Percentiles rank a stretch among this genome's conserved stretches.
Conservation (phyloP, 176 grass and related monocot genomes). For the Cenchrus americanus region DNA sequence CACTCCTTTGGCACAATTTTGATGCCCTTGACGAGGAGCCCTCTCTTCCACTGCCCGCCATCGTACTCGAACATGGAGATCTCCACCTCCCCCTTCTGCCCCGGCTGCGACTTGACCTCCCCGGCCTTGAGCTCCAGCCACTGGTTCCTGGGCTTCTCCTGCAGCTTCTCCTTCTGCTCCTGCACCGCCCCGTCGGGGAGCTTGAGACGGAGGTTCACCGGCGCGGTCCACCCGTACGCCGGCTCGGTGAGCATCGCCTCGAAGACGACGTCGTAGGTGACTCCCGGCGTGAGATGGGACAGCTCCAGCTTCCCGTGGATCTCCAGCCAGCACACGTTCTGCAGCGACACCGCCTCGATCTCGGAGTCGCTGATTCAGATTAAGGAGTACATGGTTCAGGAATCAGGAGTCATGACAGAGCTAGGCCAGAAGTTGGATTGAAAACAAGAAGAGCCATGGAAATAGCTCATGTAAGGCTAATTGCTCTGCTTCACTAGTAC, state of each 20-base stretch:
- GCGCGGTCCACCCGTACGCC: conserved; percentile 32
- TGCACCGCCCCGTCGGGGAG: conserved; percentile 46
- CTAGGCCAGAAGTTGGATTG: too few relatives aligned
- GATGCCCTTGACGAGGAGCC: conserved; percentile 58
- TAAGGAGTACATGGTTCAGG: conserved; percentile 21
- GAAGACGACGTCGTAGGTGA: conserved; percentile 45
- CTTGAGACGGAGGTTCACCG: conserved; percentile 55
- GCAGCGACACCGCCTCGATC: conserved; percentile 46
- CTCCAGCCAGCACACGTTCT: conserved; percentile 66
- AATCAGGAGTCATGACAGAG: too few relatives aligned
- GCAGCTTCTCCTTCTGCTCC: conserved; percentile 46
- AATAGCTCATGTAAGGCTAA: not conserved
- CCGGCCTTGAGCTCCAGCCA: conserved; percentile 53
- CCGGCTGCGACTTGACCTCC: conserved; percentile 35
- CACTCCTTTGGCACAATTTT: conserved; percentile 37
- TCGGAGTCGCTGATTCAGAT: conserved; percentile 4
- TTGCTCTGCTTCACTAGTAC: conserved; percentile 14
- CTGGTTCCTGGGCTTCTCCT: conserved; percentile 36
- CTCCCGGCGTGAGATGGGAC: conserved; percentile 53
- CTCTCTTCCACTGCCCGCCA: conserved; percentile 48
- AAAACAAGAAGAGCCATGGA: too few relatives aligned
- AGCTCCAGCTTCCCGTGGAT: conserved; percentile 49
- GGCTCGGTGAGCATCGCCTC: conserved; percentile 33
- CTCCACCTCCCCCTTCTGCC: conserved; percentile 44
- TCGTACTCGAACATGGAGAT: conserved; percentile 57